phyloP scores from a whole-genome alignment of 1,139 yeast species.

The Diutina sp. region DNA sequence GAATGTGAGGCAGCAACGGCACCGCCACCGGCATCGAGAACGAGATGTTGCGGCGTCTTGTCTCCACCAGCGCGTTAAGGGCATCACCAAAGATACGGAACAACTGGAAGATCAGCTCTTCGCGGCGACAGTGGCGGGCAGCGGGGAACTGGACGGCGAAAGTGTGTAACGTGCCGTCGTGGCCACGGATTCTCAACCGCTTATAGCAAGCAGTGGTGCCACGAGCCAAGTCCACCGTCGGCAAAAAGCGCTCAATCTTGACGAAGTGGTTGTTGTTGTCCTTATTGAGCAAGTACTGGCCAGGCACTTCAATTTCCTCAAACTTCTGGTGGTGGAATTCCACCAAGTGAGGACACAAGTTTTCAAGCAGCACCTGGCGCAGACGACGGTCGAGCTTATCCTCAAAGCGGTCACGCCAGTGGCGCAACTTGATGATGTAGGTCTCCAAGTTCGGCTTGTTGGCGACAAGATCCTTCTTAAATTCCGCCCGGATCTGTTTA shows the following conservation, averaged over 20 bases:
- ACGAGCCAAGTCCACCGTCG: constrained; percentile 78
- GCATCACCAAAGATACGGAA: constrained; percentile 81
- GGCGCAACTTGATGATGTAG: constrained; percentile 69
- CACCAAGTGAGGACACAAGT: constrained; percentile 86
- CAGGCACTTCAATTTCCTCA: constrained; percentile 96
- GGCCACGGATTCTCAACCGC: constrained; percentile 81
- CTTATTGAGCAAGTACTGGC: constrained; percentile 77
- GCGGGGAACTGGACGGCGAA: constrained; percentile 98
- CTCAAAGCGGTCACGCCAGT: constrained; percentile 89
- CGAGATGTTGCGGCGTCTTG: constrained; percentile 73
- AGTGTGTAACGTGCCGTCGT: constrained; percentile 83
- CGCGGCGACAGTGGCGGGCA: constrained; percentile 93
- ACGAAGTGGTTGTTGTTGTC: constrained; percentile 81
- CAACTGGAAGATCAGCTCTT: constrained; percentile 85
- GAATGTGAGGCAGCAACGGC: constrained; percentile 88
- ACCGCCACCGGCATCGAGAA: constrained; percentile 87
- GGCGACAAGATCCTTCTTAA: constrained; percentile 81
- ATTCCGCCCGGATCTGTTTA: constrained; percentile 77
- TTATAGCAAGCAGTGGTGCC: constrained; percentile 91
- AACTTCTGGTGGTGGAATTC: constrained; percentile 97
- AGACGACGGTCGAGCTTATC: constrained; percentile 79
- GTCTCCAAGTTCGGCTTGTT: constrained; percentile 85
- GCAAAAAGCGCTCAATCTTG: constrained; percentile 85
- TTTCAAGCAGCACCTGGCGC: constrained; percentile 70
- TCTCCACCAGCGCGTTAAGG: constrained; percentile 69